phyloP scores from a whole-genome alignment of 192 early-diverging fungal genomes.

The Linnemannia exigua region DNA sequence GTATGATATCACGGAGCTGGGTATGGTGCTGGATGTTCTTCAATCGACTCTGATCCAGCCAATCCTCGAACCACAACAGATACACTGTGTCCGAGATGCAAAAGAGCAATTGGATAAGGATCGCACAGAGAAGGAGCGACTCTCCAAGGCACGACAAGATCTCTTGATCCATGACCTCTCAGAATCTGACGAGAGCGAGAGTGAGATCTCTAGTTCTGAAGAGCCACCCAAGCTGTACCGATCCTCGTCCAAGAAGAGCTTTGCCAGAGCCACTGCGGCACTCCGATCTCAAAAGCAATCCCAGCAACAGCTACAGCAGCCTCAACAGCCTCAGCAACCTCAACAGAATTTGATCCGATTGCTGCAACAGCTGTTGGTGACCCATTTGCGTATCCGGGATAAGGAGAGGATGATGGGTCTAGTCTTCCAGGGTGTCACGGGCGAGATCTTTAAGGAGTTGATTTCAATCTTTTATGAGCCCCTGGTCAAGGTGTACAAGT shows the following conservation, averaged over 20 bases:
- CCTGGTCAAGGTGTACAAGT: constrained; percentile 68
- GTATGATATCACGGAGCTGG: constrained; percentile 43
- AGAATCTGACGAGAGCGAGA: constrained; percentile 9
- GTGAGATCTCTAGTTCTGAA: not conserved
- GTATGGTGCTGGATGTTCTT: constrained; percentile 39
- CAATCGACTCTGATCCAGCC: constrained; percentile 33
- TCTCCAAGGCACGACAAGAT: not conserved
- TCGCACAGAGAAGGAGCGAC: constrained; percentile 15
- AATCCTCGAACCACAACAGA: constrained; percentile 20
- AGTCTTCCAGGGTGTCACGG: constrained; percentile 67
- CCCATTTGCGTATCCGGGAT: constrained; percentile 64
- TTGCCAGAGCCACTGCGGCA: not conserved
- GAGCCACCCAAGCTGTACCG: constrained; percentile 1
- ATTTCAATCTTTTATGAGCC: constrained; percentile 72
- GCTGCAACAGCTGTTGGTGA: constrained; percentile 60
- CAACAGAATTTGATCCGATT: constrained; percentile 42
- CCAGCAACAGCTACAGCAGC: not conserved
- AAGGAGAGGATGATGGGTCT: constrained; percentile 64
- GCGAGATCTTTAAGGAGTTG: constrained; percentile 67
- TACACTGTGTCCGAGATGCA: constrained; percentile 39
- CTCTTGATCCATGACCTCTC: not conserved
- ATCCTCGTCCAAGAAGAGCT: not conserved
- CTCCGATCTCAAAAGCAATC: not conserved
- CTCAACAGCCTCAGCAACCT: not conserved
- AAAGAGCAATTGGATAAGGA: constrained; percentile 35